These are phyloP conservation scores for Saitozyma sp. DNA, from an alignment of 768 basidiomycete genomes.

Conservation along the genomic window DNA sequence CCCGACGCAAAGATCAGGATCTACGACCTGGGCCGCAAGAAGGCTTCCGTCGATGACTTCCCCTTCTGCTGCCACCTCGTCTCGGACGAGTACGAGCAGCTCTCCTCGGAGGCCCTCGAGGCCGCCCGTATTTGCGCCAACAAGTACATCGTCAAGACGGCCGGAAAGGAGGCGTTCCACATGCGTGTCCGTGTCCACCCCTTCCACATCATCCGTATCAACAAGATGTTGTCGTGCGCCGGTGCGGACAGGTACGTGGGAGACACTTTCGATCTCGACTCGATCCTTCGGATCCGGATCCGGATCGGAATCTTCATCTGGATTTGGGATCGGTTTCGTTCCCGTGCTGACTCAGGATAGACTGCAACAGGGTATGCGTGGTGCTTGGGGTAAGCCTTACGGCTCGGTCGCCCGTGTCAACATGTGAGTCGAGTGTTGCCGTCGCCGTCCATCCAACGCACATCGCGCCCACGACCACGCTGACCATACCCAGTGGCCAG, in stretches of 20 bases:
- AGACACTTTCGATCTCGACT: no score
- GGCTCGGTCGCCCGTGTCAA: constrained; percentile 64
- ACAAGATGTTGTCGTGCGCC: constrained; percentile 99
- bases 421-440: constrained; percentile 46
- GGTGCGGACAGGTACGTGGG: constrained; percentile 85
- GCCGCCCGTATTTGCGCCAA: constrained; percentile 99
- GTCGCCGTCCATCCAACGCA: not conserved
- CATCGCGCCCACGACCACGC: not conserved
- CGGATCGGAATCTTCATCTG: no score
- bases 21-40: constrained; percentile 93
- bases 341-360: constrained; percentile 73
- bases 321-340: not conserved
- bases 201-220: constrained; percentile 98
- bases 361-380: constrained; percentile 77
- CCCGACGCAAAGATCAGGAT: constrained; percentile 93
- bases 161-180: constrained; percentile 99
- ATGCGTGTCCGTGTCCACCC: constrained; percentile 95
- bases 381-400: constrained; percentile 99
- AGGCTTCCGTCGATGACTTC: constrained; percentile 95
- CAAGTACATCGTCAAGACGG: constrained; percentile 98
- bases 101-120: constrained; percentile 92
- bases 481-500: constrained; percentile 70
- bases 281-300: no score
- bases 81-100: constrained; percentile 96
- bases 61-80: constrained; percentile 90